Evolutionary conservation across 2,329 filamentous ascomycete species (phyloP).

Genomic region (Calonectria crousiana): DNA sequence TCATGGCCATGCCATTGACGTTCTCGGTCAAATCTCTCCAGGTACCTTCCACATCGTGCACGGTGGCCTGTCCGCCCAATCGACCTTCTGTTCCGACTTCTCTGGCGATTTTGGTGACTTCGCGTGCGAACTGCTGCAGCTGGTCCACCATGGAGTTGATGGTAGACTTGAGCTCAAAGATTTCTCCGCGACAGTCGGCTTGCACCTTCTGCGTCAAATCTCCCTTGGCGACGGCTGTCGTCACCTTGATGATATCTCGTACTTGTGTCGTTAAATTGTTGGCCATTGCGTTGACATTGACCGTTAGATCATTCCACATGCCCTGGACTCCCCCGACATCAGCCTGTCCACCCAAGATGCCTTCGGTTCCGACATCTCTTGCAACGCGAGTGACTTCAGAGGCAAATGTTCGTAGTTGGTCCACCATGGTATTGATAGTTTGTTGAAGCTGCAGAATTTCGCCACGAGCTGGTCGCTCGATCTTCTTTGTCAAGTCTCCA

Average conservation of each 20-base stretch:
- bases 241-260: constrained; percentile 91
- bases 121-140: constrained; percentile 93
- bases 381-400: constrained; percentile 87
- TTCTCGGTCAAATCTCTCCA: constrained; percentile 97
- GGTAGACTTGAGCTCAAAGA: constrained; percentile 93
- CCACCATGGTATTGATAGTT: constrained; percentile 92
- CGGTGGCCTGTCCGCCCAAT: constrained; percentile 92
- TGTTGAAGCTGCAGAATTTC: constrained; percentile 87
- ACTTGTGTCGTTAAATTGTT: constrained; percentile 90
- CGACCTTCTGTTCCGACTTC: constrained; percentile 97
- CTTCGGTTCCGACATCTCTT: constrained; percentile 86
- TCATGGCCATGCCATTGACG: constrained; percentile 99
- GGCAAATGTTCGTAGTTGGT: constrained; percentile 85
- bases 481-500: constrained; percentile 86
- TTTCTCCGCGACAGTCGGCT: constrained; percentile 91
- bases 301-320: constrained; percentile 90
- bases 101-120: constrained; percentile 95
- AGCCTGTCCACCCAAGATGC: constrained; percentile 84
- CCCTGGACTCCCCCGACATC: constrained; percentile 87
- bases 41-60: constrained; percentile 96
- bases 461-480: constrained; percentile 82
- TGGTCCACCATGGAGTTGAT: constrained; percentile 99
- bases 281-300: constrained; percentile 90
- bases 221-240: constrained; percentile 80
- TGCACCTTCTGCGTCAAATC: constrained; percentile 98